These are phyloP conservation scores for Cucurbita ficifolia DNA, from an alignment of 306 rosid genomes.

Conservation along the genomic window DNA sequence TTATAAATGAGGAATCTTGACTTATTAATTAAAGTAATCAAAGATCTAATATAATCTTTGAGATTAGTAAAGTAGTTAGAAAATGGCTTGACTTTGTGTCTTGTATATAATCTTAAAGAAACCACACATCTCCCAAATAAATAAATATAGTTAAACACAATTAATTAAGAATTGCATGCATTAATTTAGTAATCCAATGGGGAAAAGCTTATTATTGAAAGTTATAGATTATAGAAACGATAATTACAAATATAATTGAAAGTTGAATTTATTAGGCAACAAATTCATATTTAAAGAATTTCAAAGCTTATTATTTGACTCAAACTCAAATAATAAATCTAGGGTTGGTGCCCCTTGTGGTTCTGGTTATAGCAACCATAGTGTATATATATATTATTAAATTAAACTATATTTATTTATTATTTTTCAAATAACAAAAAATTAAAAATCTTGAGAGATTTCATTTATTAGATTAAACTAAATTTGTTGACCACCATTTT, in stretches of 20 bases:
- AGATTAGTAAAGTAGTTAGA: neutral
- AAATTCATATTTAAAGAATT: neutral
- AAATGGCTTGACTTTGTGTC: neutral
- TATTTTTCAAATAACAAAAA: neutral
- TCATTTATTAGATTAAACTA: neutral
- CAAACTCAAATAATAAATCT: neutral
- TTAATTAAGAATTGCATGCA: conserved; percentile 3
- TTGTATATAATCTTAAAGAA: neutral
- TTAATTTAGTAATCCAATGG: neutral
- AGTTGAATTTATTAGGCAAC: neutral
- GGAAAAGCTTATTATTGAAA: neutral
- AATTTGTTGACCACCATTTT: neutral
- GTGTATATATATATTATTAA: neutral
- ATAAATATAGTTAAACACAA: too few relatives aligned
- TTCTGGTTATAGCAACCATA: neutral
- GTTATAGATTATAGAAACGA: neutral
- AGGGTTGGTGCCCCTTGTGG: neutral
- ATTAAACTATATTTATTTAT: neutral
- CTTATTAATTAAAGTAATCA: neutral
- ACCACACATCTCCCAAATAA: neutral
- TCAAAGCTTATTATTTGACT: neutral
- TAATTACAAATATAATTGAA: neutral
- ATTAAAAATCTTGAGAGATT: too few relatives aligned
- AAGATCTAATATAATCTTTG: neutral
- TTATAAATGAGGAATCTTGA: neutral